A percentile compares a stretch with the other conserved stretches of the same genome.
Conservation (phyloP, 306 rosid species). For the Crotalaria pallida region DNA sequence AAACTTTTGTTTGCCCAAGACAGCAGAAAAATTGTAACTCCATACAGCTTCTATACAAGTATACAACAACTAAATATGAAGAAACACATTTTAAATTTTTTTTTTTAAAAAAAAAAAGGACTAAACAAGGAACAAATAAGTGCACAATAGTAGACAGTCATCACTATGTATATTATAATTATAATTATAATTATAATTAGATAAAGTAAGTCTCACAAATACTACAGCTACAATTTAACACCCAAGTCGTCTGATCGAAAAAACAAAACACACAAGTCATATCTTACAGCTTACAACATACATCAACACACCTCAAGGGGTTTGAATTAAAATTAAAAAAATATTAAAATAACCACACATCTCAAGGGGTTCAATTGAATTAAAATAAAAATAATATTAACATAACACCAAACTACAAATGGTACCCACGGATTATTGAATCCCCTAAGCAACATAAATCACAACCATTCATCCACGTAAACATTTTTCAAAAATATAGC, state of each 20-base stretch:
- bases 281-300: not conserved
- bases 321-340: not conserved
- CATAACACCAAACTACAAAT: not conserved
- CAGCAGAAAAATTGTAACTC: not conserved
- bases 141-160: not conserved
- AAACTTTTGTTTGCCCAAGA: not conserved
- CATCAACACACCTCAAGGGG: not conserved
- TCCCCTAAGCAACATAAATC: not conserved
- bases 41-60: not conserved
- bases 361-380: not conserved
- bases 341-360: too few species aligned
- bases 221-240: not conserved
- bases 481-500: not conserved
- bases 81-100: not conserved
- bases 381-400: not conserved
- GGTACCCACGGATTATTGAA: not conserved
- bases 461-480: not conserved
- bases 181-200: too few species aligned
- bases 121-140: not conserved
- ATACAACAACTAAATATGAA: not conserved
- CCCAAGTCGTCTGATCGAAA: too few species aligned
- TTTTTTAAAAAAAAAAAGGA: too few species aligned
- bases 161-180: not conserved
- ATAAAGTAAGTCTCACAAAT: not conserved
- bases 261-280: not conserved